Base-by-base conservation (phyloP, 1,284 basidiomycete genomes). In the Melampsora americana region DNA sequence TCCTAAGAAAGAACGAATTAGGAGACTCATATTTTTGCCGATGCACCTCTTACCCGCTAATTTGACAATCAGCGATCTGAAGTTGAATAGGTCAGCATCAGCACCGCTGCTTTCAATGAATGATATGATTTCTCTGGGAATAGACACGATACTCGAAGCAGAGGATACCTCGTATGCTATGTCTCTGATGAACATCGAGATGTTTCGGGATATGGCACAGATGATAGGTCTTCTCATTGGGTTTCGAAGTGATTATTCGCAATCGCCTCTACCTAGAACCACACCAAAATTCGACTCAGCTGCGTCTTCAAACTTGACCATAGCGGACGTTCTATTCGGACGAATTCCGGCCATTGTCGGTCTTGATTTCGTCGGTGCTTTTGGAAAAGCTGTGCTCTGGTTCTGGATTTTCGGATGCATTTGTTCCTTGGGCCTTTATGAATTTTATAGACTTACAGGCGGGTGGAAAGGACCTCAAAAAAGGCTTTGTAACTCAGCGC, bases 331-430 rank as follows among this genome's bases (percentile, higher is more conserved):
- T 66, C n/a, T 65, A 50, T 66, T 80, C 62, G 77, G 74, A 5
- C 46, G 78, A 5, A 69, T 81, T 9, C 80, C 80, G 0, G 78
- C 78, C 0, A 66, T 79, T 30, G 53, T 81, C 42, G 78, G 79
- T 11, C 69, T 82, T 61, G 80, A 81, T 68, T 28, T 81, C 12
- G 78, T 79, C 42, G 69, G 78, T n/a, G 79, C 79, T 1, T 80
- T 81, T 73, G 80, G 79, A 23, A 77, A 76, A 18, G 79, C 80
- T 1, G 72, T 80, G 46, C 30, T 79, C 20, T 78, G 79, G 75
- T 77, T 81, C 56, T 70, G 78, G 59, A 32, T 79, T 26, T 78
- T 80, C 65, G 78, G 77, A 5, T 2, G 68, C 32, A 9, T 80
- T 35, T 69, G 77, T 5, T 32, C 69, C 1, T 20, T 77, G 18